Evolutionary conservation across 1,284 basidiomycete genomes (phyloP), one percentile per base, ranked within the genome.

Genomic region (Ceratobasidium sp.): DNA sequence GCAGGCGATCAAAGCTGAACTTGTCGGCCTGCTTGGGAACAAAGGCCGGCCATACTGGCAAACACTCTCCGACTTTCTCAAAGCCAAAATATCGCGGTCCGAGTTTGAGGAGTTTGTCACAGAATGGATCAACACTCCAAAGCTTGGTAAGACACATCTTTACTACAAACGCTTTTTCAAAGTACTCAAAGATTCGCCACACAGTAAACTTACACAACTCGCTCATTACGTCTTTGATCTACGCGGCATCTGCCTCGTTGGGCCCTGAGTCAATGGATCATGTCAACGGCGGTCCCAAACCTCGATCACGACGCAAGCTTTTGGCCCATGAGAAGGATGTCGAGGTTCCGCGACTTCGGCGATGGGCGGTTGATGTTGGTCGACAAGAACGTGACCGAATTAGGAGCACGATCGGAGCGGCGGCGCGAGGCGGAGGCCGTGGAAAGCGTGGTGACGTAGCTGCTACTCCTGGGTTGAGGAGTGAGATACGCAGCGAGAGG

Each of bases 191-290:
- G 32, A 72, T 23, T 61, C 57, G 34, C 21, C 55, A 30, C 67
- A 28, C 76, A 91, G 90, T 92, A 36, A 89, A 91, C 79, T 82
- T 93, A 1, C 92, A 93, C 77, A 93, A 93, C 79, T 87, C 91
- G 2, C 83, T 93, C 32, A 88, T 93, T 57, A 91, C 92, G 45
- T 92, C 92, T 2, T 80, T 93, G 14, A 91, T 93, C 75, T 91
- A 92, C 78, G 89, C 89, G 23, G 91, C 91, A 0, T 70, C 65
- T 16, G 67, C 57, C 1, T 36, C 50, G n/a, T 34, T 57, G 32
- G 48, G 14, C 61, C 58, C 18, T 5, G 52, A 65, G 86, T 57
- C 52, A 89, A 0, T 87, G 89, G 76, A 87, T 87, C 74, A 84
- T 87, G 55, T 87, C 87, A 14, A 86, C 87, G 0, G 88, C 89